These are phyloP conservation scores for Penicillium sp. DNA, from an alignment of 2,329 filamentous ascomycete species.

Conservation along the genomic window DNA sequence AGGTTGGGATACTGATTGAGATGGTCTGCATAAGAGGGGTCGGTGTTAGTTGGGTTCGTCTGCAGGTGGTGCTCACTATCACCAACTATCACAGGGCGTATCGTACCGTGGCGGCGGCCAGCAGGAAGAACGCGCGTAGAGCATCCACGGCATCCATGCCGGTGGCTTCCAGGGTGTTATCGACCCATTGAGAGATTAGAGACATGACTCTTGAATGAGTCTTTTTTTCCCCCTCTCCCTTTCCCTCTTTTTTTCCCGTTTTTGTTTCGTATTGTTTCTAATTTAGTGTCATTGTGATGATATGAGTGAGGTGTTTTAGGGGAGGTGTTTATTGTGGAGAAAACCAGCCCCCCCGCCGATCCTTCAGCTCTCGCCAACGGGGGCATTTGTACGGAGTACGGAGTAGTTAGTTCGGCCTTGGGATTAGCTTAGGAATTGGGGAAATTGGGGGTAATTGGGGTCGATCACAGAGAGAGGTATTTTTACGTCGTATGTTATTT, in stretches of 20 bases:
- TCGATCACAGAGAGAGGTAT: not conserved
- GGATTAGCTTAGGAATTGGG: not conserved
- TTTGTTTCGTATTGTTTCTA: not conserved
- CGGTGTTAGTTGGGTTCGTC: constrained; percentile 18
- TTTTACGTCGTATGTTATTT: not conserved
- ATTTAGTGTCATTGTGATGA: not conserved
- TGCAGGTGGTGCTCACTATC: constrained; percentile 36
- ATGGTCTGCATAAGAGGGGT: constrained; percentile 42
- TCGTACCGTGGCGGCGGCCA: constrained; percentile 41
- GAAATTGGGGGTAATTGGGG: not conserved
- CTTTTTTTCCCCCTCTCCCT: not conserved
- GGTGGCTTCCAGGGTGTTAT: constrained; percentile 15
- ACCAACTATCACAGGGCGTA: constrained; percentile 16
- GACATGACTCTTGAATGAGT: constrained; percentile 6
- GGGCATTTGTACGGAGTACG: too few relatives aligned
- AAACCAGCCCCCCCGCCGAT: constrained; percentile 3
- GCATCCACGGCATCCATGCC: constrained; percentile 29
- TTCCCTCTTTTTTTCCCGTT: not conserved
- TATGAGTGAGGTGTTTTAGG: constrained; percentile 4
- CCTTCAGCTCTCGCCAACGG: constrained; percentile 2
- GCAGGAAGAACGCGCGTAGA: constrained; percentile 40
- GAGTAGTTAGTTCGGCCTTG: constrained; percentile 5
- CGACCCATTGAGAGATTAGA: constrained; percentile 13
- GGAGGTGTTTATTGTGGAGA: constrained; percentile 7
- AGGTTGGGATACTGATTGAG: constrained; percentile 51